Conservation (phyloP, 805 yeast genomes). For the Ogataea populi-albae region DNA sequence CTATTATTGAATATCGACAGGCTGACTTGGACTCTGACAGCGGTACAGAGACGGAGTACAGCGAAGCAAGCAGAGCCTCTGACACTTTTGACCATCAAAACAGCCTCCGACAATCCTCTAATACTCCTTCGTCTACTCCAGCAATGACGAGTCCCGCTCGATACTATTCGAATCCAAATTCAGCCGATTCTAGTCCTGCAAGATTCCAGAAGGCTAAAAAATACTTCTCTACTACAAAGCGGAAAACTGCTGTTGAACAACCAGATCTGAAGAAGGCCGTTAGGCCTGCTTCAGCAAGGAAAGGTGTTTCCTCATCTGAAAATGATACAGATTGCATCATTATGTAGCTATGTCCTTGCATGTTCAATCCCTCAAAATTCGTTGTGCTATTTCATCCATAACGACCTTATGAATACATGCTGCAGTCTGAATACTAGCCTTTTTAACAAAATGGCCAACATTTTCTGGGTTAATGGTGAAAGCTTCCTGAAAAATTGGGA, state of each 20-base stretch:
- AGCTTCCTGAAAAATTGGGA: slow-evolving; percentile 3
- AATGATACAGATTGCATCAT: slow-evolving; percentile 32
- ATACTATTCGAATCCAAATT: background rate
- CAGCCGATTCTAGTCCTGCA: slow-evolving; percentile 1
- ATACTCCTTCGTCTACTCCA: background rate
- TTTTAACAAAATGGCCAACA: slow-evolving; percentile 1
- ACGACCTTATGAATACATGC: slow-evolving; percentile 1
- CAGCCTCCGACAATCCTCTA: slow-evolving; percentile 1
- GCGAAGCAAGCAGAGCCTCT: slow-evolving; percentile 1
- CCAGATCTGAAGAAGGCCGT: slow-evolving; percentile 4
- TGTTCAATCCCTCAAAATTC: slow-evolving; percentile 1
- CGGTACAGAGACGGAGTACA: background rate
- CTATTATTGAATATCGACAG: slow-evolving; percentile 33
- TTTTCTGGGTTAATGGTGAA: slow-evolving; percentile 3
- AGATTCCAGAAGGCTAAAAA: slow-evolving; percentile 11
- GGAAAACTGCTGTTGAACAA: background rate
- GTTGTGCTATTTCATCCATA: slow-evolving; percentile 2
- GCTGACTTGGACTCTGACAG: slow-evolving; percentile 3
- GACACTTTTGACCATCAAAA: slow-evolving; percentile 2
- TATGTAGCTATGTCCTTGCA: slow-evolving; percentile 21
- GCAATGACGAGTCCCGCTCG: background rate
- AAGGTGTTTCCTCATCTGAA: slow-evolving; percentile 1
- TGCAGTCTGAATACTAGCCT: slow-evolving; percentile 1
- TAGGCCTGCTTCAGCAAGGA: background rate
- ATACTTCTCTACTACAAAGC: slow-evolving; percentile 5